Evolutionary conservation across 345 rosid species (phyloP).

Genomic region (Abelmoschus esculentus): DNA sequence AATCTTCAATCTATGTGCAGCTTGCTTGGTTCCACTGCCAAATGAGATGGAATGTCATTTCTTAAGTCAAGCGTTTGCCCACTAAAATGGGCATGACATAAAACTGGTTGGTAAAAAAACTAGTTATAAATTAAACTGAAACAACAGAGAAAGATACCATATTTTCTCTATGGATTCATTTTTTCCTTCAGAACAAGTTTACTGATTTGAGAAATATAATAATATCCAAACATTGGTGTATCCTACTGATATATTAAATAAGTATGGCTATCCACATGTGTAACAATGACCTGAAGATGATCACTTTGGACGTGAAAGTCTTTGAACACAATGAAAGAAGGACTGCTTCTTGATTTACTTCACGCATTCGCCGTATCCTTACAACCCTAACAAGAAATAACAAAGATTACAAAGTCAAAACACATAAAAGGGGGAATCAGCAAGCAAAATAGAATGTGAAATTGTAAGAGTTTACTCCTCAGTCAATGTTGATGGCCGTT

Average conservation of each 20-base stretch:
- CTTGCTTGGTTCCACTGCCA: constrained; percentile 88
- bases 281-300: constrained; percentile 71
- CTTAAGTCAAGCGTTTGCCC: neutral
- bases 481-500: constrained; percentile 75
- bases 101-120: neutral
- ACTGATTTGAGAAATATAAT: neutral
- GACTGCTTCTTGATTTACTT: constrained; percentile 86
- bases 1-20: constrained; percentile 95
- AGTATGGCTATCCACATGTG: neutral
- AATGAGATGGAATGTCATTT: constrained; percentile 17
- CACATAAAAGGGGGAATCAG: neutral
- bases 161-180: neutral
- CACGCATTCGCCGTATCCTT: constrained; percentile 85
- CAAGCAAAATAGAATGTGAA: constrained; percentile 8
- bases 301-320: constrained; percentile 76
- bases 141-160: neutral
- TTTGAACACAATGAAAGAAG: constrained; percentile 89
- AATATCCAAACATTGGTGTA: neutral
- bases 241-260: neutral
- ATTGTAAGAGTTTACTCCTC: constrained; percentile 58
- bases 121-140: neutral
- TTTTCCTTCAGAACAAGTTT: neutral
- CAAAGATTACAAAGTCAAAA: neutral
- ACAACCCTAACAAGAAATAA: constrained; percentile 52
- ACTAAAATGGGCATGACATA: neutral